Evolutionary conservation across 1,139 yeast genomes (phyloP).

Genomic region (Suhomyces maxii): DNA sequence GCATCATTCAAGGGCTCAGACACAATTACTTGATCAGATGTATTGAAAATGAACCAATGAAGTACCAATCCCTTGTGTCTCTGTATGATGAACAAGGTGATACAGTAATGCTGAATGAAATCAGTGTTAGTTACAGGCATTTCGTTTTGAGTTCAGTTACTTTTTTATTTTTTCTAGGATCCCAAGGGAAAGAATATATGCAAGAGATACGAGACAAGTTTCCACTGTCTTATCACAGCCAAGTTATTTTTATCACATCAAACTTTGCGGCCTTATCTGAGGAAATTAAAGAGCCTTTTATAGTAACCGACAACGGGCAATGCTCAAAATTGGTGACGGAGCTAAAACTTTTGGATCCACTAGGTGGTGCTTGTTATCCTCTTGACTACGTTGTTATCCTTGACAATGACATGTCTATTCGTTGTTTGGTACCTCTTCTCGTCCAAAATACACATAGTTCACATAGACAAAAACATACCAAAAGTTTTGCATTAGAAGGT

Average conservation of each 20-base stretch:
- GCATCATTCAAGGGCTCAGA: background rate
- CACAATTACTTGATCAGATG: background rate
- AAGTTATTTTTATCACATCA: conserved; percentile 13
- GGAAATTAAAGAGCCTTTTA: background rate
- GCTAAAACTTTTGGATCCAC: conserved; percentile 41
- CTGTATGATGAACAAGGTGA: background rate
- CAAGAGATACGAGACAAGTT: conserved; percentile 9
- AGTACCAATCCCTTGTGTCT: background rate
- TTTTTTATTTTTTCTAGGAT: conserved; percentile 19
- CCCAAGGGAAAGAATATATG: conserved; percentile 23
- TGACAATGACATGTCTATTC: conserved; percentile 22
- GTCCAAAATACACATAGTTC: conserved; percentile 2
- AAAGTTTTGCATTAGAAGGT: conserved; percentile 7
- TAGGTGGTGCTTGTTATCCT: conserved; percentile 55
- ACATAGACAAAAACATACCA: background rate
- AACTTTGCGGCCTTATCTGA: background rate
- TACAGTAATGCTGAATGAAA: background rate
- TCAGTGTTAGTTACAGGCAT: background rate
- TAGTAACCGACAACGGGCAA: conserved; percentile 12
- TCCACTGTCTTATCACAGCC: conserved; percentile 1
- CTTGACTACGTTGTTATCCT: conserved; percentile 40
- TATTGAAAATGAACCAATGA: background rate
- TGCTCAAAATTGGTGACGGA: conserved; percentile 24
- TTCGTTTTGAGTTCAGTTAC: background rate
- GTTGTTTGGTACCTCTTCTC: conserved; percentile 26